Base-by-base conservation (phyloP, 768 basidiomycete species). In the Lactifluus piperatus region DNA sequence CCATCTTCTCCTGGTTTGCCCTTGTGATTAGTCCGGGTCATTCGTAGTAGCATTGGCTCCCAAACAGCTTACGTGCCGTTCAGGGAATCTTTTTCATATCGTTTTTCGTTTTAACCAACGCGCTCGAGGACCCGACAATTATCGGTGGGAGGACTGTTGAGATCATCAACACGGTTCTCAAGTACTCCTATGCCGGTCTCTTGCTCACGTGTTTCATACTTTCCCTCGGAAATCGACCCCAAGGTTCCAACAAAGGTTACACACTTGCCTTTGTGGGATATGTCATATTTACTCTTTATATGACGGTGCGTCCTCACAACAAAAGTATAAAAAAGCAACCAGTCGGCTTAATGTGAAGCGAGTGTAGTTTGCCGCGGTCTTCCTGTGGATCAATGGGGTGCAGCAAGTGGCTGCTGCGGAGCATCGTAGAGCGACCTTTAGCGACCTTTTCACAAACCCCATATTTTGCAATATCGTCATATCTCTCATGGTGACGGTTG, bases 1-100 rank as follows among this genome's bases (percentile, higher is more conserved):
- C 97, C 57, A 79, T 98, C 64, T 97, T 97, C 70, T 86, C 91
- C 16, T 95, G 92, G 91, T 93, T 94, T 64, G 77, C 87, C 13
- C 74, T 94, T 58, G 87, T 89, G 67, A 48, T 83, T 70, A 14
- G 37, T 10, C 30, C 20, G 26, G 11, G 26, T 27, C 24, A 11
- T 36, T 45, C 8, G 29, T 22, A 13, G 16, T 10, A n/a, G n/a
- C 1, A 8, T 30, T 20, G n/a, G 36, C 32, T 48, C 26, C 36
- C n/a, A 10, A 39, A 48, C 5, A 11, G 43, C 43, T 22, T 26
- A 34, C 22, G 26, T 24, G 4, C 10, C 6, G 16, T 43, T 4
- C 16, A 72, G 88, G 92, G 88, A 1, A 95, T 94, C 71, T 97
- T 87, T 66, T 94, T 86, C 70, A 94, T 94, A 59, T 86, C 92